phyloP scores from a whole-genome alignment of 805 yeast species.

The Wickerhamiella azymoides region DNA sequence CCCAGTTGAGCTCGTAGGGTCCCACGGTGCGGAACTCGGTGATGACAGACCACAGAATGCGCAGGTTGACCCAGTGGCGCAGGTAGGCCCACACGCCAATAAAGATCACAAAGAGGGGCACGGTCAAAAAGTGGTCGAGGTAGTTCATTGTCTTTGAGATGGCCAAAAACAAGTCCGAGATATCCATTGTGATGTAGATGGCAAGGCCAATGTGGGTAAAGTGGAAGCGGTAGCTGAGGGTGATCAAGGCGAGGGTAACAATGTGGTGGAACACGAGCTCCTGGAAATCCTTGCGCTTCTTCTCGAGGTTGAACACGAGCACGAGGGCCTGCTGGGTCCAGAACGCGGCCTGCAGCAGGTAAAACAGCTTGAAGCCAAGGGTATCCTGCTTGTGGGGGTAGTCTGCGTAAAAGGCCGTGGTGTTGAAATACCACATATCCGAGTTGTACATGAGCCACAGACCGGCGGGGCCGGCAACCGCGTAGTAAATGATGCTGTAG shows the following conservation, averaged over 20 bases:
- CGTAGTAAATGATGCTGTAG: constrained; percentile 70
- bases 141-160: constrained; percentile 78
- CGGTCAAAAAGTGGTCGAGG: constrained; percentile 49
- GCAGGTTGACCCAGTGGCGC: constrained; percentile 74
- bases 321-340: constrained; percentile 95
- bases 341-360: constrained; percentile 85
- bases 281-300: constrained; percentile 85
- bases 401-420: constrained; percentile 59
- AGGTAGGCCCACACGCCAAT: constrained; percentile 68
- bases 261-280: constrained; percentile 90
- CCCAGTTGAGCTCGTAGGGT: constrained; percentile 65
- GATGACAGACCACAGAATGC: constrained; percentile 41
- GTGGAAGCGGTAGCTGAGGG: constrained; percentile 82
- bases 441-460: constrained; percentile 71
- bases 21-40: constrained; percentile 85
- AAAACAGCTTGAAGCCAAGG: constrained; percentile 60
- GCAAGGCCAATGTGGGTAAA: constrained; percentile 92
- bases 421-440: constrained; percentile 83
- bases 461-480: constrained; percentile 73
- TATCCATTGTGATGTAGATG: constrained; percentile 89
- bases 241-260: constrained; percentile 75
- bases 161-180: constrained; percentile 80
- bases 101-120: constrained; percentile 56
- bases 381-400: constrained; percentile 77
- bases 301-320: constrained; percentile 70